Evolutionary conservation across 2,329 filamentous ascomycete species (phyloP).

Genomic region (Colletotrichum phormii): DNA sequence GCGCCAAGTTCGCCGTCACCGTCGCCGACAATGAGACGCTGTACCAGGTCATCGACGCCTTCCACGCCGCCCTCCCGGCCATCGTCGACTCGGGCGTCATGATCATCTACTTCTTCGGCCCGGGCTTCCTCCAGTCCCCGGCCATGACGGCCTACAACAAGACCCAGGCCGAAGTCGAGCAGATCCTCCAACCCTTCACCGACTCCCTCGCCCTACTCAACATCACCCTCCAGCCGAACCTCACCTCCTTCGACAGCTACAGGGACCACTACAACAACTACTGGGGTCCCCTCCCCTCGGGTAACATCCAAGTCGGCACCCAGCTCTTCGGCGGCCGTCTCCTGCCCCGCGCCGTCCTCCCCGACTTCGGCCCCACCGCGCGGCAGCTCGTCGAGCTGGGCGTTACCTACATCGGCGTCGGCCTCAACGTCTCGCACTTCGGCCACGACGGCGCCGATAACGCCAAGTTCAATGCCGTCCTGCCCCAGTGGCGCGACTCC

Average conservation of each 20-base stretch:
- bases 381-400: constrained; percentile 25
- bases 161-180: constrained; percentile 50
- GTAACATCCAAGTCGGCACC: constrained; percentile 43
- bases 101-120: constrained; percentile 47
- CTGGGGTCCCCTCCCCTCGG: constrained; percentile 39
- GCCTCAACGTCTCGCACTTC: constrained; percentile 32
- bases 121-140: constrained; percentile 38
- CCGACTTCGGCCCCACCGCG: constrained; percentile 25
- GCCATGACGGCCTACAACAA: constrained; percentile 58
- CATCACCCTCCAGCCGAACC: constrained; percentile 43
- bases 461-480: constrained; percentile 47
- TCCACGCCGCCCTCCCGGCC: constrained; percentile 31
- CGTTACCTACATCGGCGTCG: constrained; percentile 32
- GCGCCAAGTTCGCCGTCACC: constrained; percentile 26
- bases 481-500: constrained; percentile 54
- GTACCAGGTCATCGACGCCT: constrained; percentile 44
- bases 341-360: constrained; percentile 43
- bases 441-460: constrained; percentile 12
- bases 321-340: constrained; percentile 47
- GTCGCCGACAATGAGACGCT: constrained; percentile 59
- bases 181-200: constrained; percentile 56
- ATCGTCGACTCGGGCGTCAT: constrained; percentile 33
- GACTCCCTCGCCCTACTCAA: constrained; percentile 39
- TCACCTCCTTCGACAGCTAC: constrained; percentile 45
- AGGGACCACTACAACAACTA: constrained; percentile 38